Conservation (phyloP, 1,139 yeast genomes). For the Suhomyces ambrosiae region DNA sequence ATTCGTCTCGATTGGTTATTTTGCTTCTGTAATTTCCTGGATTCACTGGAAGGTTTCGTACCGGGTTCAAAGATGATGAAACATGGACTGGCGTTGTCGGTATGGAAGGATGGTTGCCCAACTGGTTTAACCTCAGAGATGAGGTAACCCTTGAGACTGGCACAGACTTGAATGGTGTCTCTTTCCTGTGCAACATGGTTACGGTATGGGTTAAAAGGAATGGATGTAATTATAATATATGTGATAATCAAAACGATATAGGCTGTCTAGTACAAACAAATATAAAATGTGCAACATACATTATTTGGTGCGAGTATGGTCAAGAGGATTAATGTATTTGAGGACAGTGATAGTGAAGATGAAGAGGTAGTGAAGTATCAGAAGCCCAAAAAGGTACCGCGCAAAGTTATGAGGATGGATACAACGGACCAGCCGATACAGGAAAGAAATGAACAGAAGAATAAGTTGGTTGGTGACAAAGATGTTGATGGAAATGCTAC, state of each 20-base stretch:
- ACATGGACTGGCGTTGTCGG: slow-evolving; percentile 38
- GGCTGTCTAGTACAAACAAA: too few species aligned
- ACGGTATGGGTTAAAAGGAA: not conserved
- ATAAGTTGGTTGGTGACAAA: not conserved
- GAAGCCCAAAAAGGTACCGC: not conserved
- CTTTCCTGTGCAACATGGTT: slow-evolving; percentile 25
- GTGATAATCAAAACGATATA: too few species aligned
- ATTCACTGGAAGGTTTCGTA: slow-evolving; percentile 30
- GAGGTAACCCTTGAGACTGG: slow-evolving; percentile 43
- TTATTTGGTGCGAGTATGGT: slow-evolving; percentile 6
- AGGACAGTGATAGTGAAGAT: slow-evolving; percentile 11
- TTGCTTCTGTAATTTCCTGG: slow-evolving; percentile 21
- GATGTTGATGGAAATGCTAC: not conserved
- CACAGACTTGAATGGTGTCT: slow-evolving; percentile 26
- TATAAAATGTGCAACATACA: too few species aligned
- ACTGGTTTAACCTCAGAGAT: slow-evolving; percentile 33
- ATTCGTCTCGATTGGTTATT: slow-evolving; percentile 24
- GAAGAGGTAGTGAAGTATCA: slow-evolving; percentile 1
- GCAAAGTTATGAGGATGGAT: too few species aligned
- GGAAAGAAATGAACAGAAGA: not conserved
- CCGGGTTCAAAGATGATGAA: slow-evolving; percentile 45
- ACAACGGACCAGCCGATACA: too few species aligned
- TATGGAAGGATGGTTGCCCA: slow-evolving; percentile 23
- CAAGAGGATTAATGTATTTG: slow-evolving; percentile 18
- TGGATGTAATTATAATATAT: not conserved